Base-by-base conservation (phyloP, 495 filamentous ascomycete species). In the Hypoxylon perforatum region DNA sequence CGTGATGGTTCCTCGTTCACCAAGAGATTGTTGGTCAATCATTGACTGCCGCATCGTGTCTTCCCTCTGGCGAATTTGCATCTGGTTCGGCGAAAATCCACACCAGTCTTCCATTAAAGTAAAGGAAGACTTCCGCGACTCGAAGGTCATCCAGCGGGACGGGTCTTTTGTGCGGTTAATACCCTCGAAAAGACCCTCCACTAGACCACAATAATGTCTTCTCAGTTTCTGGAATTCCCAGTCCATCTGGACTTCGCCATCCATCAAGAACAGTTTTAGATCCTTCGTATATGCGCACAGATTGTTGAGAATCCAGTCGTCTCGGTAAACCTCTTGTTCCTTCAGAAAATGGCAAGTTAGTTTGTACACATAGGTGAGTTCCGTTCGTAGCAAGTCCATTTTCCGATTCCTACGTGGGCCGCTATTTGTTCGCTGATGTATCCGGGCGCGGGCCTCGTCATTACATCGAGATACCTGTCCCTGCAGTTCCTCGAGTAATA, bases 61-160 rank as follows among this genome's bases (percentile, higher is more conserved):
- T 81, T 97, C 95, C 55, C 93, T 83, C 58, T 91, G 87, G 14
- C 88, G 86, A 35, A 96, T 92, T 58, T 93, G 90, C 30, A 80
- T 77, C 71, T 94, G 93, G 74, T 97, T 97, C 5, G 95, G 92
- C 0, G 95, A 96, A 75, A 95, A 96, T 0, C 96, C 95, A 78
- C 96, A 98, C 95, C 95, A 99, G 57, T 98, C 94, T 74, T 98
- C 94, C 93, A 99, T 98, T 30, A 98, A 77, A 4, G 94, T 89
- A 72, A 98, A 99, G 5, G 93, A 88, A 9, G 95, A 97, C 71
- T 97, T 94, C 21, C 95, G 83, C 0, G 93, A 90, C 73, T 97
- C 95, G 64, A 99, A 99, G 0, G 96, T 91, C 82, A 99, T 94
- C 92, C 93, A 98, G 18, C 91, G 85, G 1, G 91, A 88, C 4